A percentile compares a stretch with the other conserved stretches of the same genome.
Conservation (phyloP, 805 yeast genomes). For the Spathaspora boniae region DNA sequence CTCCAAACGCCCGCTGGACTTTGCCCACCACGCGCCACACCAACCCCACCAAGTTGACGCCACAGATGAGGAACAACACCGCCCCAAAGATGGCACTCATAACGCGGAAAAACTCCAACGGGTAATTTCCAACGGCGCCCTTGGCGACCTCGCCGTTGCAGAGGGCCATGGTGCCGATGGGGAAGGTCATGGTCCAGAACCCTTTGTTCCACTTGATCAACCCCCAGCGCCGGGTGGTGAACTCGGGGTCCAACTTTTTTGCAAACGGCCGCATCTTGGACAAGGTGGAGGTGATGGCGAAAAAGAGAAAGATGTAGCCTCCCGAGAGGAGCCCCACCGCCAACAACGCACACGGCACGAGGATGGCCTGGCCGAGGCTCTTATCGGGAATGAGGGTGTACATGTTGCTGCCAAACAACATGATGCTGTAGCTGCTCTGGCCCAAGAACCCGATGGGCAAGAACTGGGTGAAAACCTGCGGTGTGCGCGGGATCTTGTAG, state of each 20-base stretch:
- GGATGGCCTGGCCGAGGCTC: constrained; percentile 32
- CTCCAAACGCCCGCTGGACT: not conserved
- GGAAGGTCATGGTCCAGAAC: constrained; percentile 77
- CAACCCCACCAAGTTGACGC: constrained; percentile 6
- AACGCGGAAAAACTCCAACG: constrained; percentile 53
- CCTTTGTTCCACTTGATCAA: constrained; percentile 13
- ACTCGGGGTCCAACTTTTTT: constrained; percentile 15
- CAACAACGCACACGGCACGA: constrained; percentile 6
- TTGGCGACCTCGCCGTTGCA: constrained; percentile 49
- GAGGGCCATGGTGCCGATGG: constrained; percentile 72
- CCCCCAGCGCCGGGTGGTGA: constrained; percentile 12
- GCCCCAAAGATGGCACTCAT: constrained; percentile 51
- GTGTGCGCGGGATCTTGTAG: constrained; percentile 52
- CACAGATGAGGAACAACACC: constrained; percentile 13
- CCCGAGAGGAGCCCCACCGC: constrained; percentile 39
- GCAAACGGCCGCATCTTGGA: constrained; percentile 42
- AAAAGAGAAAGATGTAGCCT: constrained; percentile 47
- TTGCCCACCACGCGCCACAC: not conserved
- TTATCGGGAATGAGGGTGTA: constrained; percentile 16
- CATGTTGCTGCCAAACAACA: constrained; percentile 47
- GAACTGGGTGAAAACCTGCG: constrained; percentile 55
- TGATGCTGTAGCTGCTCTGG: constrained; percentile 70
- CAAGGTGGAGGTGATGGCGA: constrained; percentile 26
- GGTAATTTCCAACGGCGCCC: constrained; percentile 32
- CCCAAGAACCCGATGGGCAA: constrained; percentile 80